phyloP scores from a whole-genome alignment of 2,329 filamentous ascomycete genomes.

The Alternaria arbusti region DNA sequence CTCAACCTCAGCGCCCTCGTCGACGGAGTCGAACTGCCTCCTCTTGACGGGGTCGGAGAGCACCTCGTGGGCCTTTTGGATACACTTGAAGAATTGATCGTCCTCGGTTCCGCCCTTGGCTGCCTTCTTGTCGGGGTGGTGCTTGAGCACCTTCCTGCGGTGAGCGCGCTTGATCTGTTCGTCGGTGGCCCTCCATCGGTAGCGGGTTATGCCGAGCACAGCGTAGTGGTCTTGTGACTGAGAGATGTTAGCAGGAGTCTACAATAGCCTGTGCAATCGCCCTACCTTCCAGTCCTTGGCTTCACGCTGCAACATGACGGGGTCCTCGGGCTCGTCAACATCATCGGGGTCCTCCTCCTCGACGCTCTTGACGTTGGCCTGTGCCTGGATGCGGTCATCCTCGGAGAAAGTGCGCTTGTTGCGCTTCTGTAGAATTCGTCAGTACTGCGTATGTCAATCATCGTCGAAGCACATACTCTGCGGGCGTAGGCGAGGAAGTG shows the following conservation, averaged over 20 bases:
- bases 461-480: conserved; percentile 64
- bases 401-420: conserved; percentile 98
- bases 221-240: conserved; percentile 96
- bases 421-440: conserved; percentile 61
- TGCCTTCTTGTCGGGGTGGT: conserved; percentile 99
- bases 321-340: conserved; percentile 92
- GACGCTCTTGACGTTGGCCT: conserved; percentile 92
- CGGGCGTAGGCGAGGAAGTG: conserved; percentile 98
- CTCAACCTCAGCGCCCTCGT: conserved; percentile 90
- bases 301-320: conserved; percentile 87
- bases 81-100: conserved; percentile 99
- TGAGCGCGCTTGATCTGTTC: conserved; percentile 99
- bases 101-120: conserved; percentile 86
- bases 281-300: conserved; percentile 99
- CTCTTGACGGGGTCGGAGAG: conserved; percentile 91
- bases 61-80: conserved; percentile 95
- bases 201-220: conserved; percentile 89
- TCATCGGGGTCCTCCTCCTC: conserved; percentile 90
- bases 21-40: conserved; percentile 94
- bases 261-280: too few species aligned
- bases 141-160: conserved; percentile 98
- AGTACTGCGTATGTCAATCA: conserved; percentile 10
- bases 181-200: conserved; percentile 90
- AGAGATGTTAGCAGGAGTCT: conserved; percentile 10
- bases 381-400: conserved; percentile 96